Evolutionary conservation across 169 alveolate genomes (phyloP), one percentile per base, ranked within the genome.

Genomic region (Plasmodium yoelii): DNA sequence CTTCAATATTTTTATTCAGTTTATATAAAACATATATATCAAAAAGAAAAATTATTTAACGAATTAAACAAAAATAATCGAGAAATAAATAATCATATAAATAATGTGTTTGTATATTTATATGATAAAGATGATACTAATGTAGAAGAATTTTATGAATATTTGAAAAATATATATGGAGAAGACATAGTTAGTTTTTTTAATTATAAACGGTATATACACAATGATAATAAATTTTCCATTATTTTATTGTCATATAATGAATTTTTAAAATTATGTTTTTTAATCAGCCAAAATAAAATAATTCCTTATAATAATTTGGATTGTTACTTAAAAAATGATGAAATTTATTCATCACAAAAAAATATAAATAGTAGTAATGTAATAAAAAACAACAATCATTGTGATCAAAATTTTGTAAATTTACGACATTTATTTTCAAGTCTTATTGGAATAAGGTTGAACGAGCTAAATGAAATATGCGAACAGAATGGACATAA

Each of bases 221-320:
- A 86, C 44, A 59, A 59, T 44, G 91, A 86, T 44, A 70, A 60
- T n/a, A 7, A 24, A 5, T 70, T 56, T 13, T 86, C 19, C 46
- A 71, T 86, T 24, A 59, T 86, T 26, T 68, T 86, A 64, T 26
- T 86, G 24, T 70, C 91, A 4, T 69, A 70, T 18, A 69, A 86
- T 19, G 91, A 86, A 59, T 77, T 77, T 44, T 77, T 39, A 77
- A 77, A 42, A 22, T 63, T 15, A 51, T 64, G n/a, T 34, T 24
- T 51, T 15, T 34, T 34, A 34, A 3, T 34, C 5, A 34, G 42
- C 42, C 42, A 34, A 34, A 34, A 34, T 34, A 3, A 34, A 5
- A 5, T 3, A 0, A 34, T 34, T 0, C 7, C 42, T 34, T 34
- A 34, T 5, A 34, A 34, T 34, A 34, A 34, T 34, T 34, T 4